Percentiles rank a stretch among this genome's conserved stretches.
Conservation (phyloP, 208 protist species). For the Tritrichomonas musculus region DNA sequence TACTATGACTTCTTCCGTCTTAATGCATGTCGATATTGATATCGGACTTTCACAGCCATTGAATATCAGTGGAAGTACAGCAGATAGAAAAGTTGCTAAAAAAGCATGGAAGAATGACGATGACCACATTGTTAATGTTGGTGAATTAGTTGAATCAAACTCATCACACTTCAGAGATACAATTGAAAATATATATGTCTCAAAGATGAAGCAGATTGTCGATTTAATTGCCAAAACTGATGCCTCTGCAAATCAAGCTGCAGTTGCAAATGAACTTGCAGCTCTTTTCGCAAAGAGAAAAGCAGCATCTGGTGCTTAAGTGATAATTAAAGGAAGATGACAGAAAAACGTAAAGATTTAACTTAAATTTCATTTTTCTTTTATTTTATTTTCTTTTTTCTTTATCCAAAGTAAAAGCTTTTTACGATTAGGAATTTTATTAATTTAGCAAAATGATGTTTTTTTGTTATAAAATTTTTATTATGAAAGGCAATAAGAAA, state of each 20-base stretch:
- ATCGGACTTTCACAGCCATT: neutral
- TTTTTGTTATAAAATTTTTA: no score
- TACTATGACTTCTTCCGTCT: neutral
- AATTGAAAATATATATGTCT: neutral
- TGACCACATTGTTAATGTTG: conserved; percentile 15
- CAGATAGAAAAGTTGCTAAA: neutral
- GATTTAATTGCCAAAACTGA: neutral
- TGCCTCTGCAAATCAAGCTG: neutral
- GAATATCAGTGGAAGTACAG: neutral
- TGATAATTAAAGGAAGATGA: no score
- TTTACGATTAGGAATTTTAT: no score
- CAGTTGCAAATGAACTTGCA: neutral
- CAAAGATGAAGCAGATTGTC: conserved; percentile 13
- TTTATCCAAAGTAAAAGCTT: no score
- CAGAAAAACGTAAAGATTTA: no score
- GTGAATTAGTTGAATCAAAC: neutral
- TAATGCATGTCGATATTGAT: neutral
- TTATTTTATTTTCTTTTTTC: no score
- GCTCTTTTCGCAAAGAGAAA: no score
- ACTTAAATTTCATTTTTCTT: no score
- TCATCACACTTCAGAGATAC: neutral
- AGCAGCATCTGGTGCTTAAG: no score
- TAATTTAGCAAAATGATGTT: no score
- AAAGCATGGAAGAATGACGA: neutral
- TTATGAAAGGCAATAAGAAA: no score